These are phyloP conservation scores for Drechslera avenae DNA, from an alignment of 2,329 filamentous ascomycete genomes.

Conservation along the genomic window DNA sequence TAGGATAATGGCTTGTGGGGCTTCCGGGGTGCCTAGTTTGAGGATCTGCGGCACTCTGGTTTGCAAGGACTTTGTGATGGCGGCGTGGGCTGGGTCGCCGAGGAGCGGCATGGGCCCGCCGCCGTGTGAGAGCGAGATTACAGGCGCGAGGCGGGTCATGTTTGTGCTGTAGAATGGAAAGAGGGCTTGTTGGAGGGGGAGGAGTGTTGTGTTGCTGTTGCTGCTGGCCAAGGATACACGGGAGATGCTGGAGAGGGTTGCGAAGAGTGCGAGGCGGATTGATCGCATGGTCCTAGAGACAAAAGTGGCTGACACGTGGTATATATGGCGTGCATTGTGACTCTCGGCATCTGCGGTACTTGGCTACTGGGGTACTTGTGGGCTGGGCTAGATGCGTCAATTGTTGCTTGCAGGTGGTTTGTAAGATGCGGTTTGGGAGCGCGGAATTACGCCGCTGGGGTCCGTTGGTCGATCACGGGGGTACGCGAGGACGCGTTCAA, in stretches of 20 bases:
- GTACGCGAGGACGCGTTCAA: slow-evolving; percentile 1
- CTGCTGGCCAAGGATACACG: neutral
- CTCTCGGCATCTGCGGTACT: slow-evolving; percentile 11
- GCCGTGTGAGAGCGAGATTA: slow-evolving; percentile 49
- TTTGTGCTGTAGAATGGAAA: slow-evolving; percentile 28
- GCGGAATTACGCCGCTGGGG: slow-evolving; percentile 31
- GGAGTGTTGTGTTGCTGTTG: slow-evolving; percentile 27
- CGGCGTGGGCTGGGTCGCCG: slow-evolving; percentile 59
- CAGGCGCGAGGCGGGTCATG: slow-evolving; percentile 46
- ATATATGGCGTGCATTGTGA: slow-evolving; percentile 12
- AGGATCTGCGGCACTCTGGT: slow-evolving; percentile 62
- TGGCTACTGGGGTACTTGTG: no score
- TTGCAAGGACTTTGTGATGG: slow-evolving; percentile 59
- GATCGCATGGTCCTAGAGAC: slow-evolving; percentile 21
- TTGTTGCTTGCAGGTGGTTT: slow-evolving; percentile 16
- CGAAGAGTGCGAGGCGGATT: slow-evolving; percentile 16
- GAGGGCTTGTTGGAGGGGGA: slow-evolving; percentile 34
- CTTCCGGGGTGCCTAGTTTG: slow-evolving; percentile 57
- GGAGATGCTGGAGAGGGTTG: slow-evolving; percentile 11
- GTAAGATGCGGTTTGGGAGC: slow-evolving; percentile 18
- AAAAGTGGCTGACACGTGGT: neutral
- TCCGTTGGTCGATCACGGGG: neutral
- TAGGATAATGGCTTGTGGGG: slow-evolving; percentile 60
- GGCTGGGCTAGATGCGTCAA: neutral
- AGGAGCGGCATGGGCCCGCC: slow-evolving; percentile 63